These are phyloP conservation scores for Zygoascus ofunaensis DNA, from an alignment of 805 yeast species.

Conservation along the genomic window DNA sequence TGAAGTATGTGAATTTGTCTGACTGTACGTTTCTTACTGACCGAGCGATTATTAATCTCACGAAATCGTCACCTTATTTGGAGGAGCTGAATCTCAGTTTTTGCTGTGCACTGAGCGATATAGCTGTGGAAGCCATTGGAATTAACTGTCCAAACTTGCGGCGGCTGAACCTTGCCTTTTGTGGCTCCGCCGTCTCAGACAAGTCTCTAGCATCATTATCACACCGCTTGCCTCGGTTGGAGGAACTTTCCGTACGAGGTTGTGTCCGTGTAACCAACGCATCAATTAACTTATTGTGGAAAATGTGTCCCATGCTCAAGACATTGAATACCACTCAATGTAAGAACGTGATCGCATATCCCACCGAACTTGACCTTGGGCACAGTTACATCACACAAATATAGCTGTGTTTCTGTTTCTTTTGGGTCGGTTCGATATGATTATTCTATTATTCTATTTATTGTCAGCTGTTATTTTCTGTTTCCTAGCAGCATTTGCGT, in stretches of 20 bases:
- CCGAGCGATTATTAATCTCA: slow-evolving; percentile 50
- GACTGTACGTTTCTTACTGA: slow-evolving; percentile 73
- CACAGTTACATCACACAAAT: too few species aligned
- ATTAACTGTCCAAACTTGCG: slow-evolving; percentile 53
- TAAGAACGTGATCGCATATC: slow-evolving; percentile 36
- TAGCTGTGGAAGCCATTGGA: slow-evolving; percentile 55
- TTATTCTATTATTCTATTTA: too few species aligned
- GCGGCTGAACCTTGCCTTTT: slow-evolving; percentile 53
- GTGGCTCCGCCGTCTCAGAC: slow-evolving; percentile 76
- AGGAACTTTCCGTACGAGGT: slow-evolving; percentile 48
- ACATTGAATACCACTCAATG: slow-evolving; percentile 62
- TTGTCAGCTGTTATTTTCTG: too few species aligned
- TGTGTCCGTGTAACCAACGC: slow-evolving; percentile 70
- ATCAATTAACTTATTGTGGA: slow-evolving; percentile 59
- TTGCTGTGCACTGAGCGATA: slow-evolving; percentile 67
- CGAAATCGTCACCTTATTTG: slow-evolving; percentile 51
- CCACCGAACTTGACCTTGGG: too few species aligned
- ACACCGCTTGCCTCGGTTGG: slow-evolving; percentile 41
- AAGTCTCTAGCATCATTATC: slow-evolving; percentile 54
- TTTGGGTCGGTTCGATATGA: too few species aligned
- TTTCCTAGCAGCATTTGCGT: too few species aligned
- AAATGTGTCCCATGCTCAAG: slow-evolving; percentile 45
- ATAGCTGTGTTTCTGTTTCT: too few species aligned
- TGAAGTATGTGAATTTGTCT: slow-evolving; percentile 45
- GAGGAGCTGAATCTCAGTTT: slow-evolving; percentile 54